These are phyloP conservation scores for Saururus chinensis DNA, from an alignment of 164 flowering plant genomes.

Conservation along the genomic window DNA sequence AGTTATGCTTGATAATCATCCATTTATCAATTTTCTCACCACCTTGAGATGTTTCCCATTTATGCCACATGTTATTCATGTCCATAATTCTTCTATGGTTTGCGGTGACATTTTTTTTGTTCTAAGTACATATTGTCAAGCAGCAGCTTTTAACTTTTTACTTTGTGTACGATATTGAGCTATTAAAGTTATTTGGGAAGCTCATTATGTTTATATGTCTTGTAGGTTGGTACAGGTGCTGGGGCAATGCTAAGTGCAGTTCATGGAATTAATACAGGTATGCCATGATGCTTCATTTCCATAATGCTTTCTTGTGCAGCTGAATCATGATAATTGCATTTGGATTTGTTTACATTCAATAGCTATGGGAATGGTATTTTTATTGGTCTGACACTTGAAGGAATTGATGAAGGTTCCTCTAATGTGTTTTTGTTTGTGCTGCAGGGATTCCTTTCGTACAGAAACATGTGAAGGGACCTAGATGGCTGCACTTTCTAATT, in stretches of 20 bases:
- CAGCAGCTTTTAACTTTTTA: no score
- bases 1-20: no score
- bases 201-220: not conserved
- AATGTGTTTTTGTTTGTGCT: slow-evolving; percentile 1
- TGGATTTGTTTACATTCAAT: not conserved
- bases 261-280: slow-evolving; percentile 77
- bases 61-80: no score
- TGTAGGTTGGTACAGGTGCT: slow-evolving; percentile 68
- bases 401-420: not conserved
- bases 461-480: slow-evolving; percentile 67
- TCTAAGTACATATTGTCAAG: no score
- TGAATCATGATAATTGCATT: not conserved
- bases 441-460: slow-evolving; percentile 74
- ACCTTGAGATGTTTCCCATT: no score
- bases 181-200: no score
- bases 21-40: no score
- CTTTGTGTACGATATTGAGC: no score
- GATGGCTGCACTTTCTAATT: slow-evolving; percentile 74
- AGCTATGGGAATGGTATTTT: not conserved
- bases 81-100: no score
- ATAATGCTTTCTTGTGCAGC: not conserved
- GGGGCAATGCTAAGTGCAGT: slow-evolving; percentile 82
- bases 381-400: not conserved
- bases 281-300: not conserved
- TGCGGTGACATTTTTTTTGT: no score